These are phyloP conservation scores for Musa troglodytarum DNA, from an alignment of 176 grass and related monocot species.

Conservation along the genomic window DNA sequence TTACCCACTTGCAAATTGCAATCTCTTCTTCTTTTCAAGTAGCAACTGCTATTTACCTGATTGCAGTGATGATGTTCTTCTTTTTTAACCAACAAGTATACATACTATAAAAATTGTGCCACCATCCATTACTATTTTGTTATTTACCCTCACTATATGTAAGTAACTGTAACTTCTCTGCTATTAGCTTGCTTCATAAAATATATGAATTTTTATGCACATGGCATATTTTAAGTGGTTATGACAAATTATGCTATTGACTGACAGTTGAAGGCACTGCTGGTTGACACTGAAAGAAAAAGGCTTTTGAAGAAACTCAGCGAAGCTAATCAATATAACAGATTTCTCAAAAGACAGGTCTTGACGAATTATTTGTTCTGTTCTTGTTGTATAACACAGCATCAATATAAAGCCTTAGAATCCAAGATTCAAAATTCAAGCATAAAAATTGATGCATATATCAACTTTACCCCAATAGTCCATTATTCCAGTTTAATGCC, in stretches of 20 bases:
- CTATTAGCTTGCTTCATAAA: not conserved
- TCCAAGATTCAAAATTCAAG: constrained; percentile 13
- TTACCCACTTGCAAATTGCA: no score
- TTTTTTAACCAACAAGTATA: no score
- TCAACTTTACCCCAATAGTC: not conserved
- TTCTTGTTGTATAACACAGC: not conserved
- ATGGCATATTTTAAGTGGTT: not conserved
- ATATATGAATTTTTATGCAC: not conserved
- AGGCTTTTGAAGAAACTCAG: constrained; percentile 80
- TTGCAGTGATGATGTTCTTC: no score
- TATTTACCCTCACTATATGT: no score
- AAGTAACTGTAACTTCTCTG: not conserved
- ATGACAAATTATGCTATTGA: constrained; percentile 22
- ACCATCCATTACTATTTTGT: no score
- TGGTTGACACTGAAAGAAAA: constrained; percentile 65
- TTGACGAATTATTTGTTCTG: constrained; percentile 1
- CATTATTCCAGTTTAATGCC: not conserved
- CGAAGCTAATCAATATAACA: constrained; percentile 90
- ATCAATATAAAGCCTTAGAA: no score
- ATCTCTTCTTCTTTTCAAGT: no score
- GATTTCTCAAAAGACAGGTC: constrained; percentile 95
- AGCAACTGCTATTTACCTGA: no score
- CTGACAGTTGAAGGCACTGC: constrained; percentile 72
- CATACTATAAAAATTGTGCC: no score
- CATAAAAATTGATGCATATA: not conserved